Evolutionary conservation across 2,329 filamentous ascomycete genomes (phyloP).

Genomic region (Xylaria arbuscula): DNA sequence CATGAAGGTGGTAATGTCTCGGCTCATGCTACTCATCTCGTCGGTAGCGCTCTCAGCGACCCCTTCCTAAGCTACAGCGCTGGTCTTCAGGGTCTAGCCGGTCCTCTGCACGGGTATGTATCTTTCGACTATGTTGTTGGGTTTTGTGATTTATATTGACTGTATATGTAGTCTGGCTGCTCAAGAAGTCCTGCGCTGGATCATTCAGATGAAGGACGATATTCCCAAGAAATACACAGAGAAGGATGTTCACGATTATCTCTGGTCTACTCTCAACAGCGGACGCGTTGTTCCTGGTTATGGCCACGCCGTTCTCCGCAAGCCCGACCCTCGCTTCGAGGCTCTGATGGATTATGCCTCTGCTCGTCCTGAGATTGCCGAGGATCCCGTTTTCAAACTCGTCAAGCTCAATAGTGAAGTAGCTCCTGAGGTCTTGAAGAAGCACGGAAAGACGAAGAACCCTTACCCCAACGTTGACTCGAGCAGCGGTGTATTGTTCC

Average conservation of each 20-base stretch:
- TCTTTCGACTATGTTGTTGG: slow-evolving; percentile 1
- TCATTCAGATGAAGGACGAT: slow-evolving; percentile 91
- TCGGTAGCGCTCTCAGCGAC: slow-evolving; percentile 93
- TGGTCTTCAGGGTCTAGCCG: slow-evolving; percentile 92
- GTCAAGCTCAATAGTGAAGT: slow-evolving; percentile 94
- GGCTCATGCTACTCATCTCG: slow-evolving; percentile 92
- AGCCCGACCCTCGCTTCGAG: slow-evolving; percentile 96
- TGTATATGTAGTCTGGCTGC: slow-evolving; percentile 76
- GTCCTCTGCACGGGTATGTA: slow-evolving; percentile 82
- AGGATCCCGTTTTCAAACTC: slow-evolving; percentile 91
- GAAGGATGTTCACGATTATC: slow-evolving; percentile 85
- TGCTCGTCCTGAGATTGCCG: slow-evolving; percentile 83
- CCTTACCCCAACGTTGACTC: slow-evolving; percentile 98
- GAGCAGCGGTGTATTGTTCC: slow-evolving; percentile 92
- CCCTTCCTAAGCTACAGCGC: slow-evolving; percentile 97
- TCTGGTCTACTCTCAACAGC: slow-evolving; percentile 93
- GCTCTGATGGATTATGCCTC: slow-evolving; percentile 96
- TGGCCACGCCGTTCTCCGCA: slow-evolving; percentile 94
- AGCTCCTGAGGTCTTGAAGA: slow-evolving; percentile 86
- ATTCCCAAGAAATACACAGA: slow-evolving; percentile 84
- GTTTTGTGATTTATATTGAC: slow-evolving; percentile 9
- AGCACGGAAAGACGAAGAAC: slow-evolving; percentile 99
- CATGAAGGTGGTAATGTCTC: slow-evolving; percentile 99
- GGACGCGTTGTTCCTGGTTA: slow-evolving; percentile 95
- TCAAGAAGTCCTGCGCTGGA: slow-evolving; percentile 97